Percentiles rank a stretch among this genome's conserved stretches.
Conservation (phyloP, 352 stramenopile genomes). For the Phytopythium boreale region DNA sequence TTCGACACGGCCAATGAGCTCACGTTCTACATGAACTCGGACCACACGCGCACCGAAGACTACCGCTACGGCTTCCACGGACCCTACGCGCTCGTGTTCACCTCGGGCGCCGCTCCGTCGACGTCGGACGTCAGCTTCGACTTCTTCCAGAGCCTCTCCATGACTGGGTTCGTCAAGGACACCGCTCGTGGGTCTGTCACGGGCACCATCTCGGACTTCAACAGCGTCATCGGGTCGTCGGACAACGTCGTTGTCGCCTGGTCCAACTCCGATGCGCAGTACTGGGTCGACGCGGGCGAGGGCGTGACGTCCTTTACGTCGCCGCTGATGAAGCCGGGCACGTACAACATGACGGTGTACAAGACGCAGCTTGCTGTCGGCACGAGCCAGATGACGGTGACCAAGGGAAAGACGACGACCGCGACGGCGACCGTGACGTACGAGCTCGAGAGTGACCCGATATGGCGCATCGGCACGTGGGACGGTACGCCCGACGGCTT, state of each 20-base stretch:
- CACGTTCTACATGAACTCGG: constrained; percentile 59
- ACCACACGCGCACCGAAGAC: constrained; percentile 46
- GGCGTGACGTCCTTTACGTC: constrained; percentile 28
- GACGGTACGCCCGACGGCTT: constrained; percentile 50
- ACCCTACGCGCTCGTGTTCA: constrained; percentile 50
- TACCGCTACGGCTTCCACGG: constrained; percentile 60
- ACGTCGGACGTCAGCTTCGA: constrained; percentile 29
- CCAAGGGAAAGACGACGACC: constrained; percentile 8
- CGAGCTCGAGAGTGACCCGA: constrained; percentile 14
- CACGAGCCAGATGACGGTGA: constrained; percentile 25
- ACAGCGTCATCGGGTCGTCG: constrained; percentile 17
- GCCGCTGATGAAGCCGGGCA: constrained; percentile 39
- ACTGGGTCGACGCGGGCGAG: constrained; percentile 30
- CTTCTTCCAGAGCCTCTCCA: constrained; percentile 43
- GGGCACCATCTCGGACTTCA: constrained; percentile 30
- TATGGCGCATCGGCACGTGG: constrained; percentile 53
- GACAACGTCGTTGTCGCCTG: constrained; percentile 34
- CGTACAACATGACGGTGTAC: constrained; percentile 52
- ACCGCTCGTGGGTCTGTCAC: constrained; percentile 26
- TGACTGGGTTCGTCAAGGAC: constrained; percentile 40
- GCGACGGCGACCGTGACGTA: constrained; percentile 26
- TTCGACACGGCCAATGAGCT: constrained; percentile 46
- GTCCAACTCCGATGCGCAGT: constrained; percentile 43
- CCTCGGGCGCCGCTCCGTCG: constrained; percentile 21
- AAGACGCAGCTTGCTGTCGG: constrained; percentile 51